phyloP scores from a whole-genome alignment of 179 eudicot genomes.

The Silene coronaria region DNA sequence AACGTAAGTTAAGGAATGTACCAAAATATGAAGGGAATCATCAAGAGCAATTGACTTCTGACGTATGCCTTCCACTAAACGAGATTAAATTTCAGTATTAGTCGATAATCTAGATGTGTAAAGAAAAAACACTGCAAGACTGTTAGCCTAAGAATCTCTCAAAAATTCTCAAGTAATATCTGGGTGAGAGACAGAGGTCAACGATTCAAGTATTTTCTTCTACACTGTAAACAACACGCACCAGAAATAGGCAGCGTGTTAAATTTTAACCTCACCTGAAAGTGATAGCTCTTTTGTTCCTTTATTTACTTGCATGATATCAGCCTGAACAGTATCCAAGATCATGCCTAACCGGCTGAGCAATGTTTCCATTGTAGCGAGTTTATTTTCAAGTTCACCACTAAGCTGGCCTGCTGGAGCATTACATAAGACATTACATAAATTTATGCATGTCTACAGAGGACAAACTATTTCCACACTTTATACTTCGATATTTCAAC shows the following conservation, averaged over 20 bases:
- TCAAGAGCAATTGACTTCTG: conserved; percentile 68
- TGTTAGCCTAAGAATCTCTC: too few relatives aligned
- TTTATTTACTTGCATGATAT: conserved; percentile 78
- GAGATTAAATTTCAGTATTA: conserved; percentile 4
- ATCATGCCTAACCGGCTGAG: conserved; percentile 70
- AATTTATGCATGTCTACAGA: too few relatives aligned
- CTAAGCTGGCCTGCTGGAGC: conserved; percentile 55
- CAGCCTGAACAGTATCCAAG: conserved; percentile 80
- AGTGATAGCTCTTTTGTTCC: conserved; percentile 75
- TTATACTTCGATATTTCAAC: too few relatives aligned
- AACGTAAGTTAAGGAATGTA: conserved; percentile 18
- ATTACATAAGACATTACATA: conserved; percentile 1
- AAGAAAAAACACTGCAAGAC: too few relatives aligned
- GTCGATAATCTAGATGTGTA: not conserved
- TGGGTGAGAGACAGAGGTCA: too few relatives aligned
- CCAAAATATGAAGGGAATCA: conserved; percentile 56
- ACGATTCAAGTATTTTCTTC: not conserved
- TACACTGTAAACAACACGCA: not conserved
- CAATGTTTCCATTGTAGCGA: conserved; percentile 62
- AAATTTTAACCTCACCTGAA: conserved; percentile 46
- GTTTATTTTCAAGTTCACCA: conserved; percentile 71
- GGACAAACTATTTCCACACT: too few relatives aligned
- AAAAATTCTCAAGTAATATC: not conserved
- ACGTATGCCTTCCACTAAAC: conserved; percentile 64
- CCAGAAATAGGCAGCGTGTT: not conserved